Base-by-base conservation (phyloP, 495 filamentous ascomycete genomes). In the Melanomma pulvis-pyrius region DNA sequence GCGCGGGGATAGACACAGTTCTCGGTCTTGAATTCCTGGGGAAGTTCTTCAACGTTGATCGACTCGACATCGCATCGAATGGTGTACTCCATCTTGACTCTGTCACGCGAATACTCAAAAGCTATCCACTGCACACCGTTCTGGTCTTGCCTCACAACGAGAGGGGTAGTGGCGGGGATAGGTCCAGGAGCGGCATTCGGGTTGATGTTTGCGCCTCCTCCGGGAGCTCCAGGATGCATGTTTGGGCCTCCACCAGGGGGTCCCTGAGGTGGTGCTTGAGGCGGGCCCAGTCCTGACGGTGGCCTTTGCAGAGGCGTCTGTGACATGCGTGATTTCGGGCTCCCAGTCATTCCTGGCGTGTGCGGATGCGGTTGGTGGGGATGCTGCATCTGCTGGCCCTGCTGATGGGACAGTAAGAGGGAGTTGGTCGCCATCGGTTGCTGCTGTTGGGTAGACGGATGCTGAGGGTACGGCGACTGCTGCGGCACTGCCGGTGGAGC, bases 71-170 rank as follows among this genome's bases (percentile, higher is more conserved):
- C 94, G 73, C 94, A 98, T 34, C 94, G 89, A 73, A 98, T 98
- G 0, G 92, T 97, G 77, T 98, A 98, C 76, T 97, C 94, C 92
- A 97, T 97, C 85, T 98, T 98, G 68, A 98, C 92, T 29, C 94
- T 84, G 75, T 98, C 94, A 26, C 94, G 87, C 17, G 96, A 98
- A 76, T 98, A 98, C 73, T 98, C 94, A 62, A 98, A 98, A 2
- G 92, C 92, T 68, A 98, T 98, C 94, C 94, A 98, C 74, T 98
- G 94, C 12, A 98, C 94, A 17, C 94, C 94, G 68, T 96, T 97
- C 72, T 90, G 90, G 72, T 98, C 94, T 76, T 98, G 93, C 64
- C 93, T 83, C 39, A 98, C 94, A 7, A 98, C 93, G 4, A 96
- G 80, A 0, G 94, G 94, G 0, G 94, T 98, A 13, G 94, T 98